Base-by-base conservation (phyloP, 1,284 basidiomycete genomes). In the Cronartium ribicola region DNA sequence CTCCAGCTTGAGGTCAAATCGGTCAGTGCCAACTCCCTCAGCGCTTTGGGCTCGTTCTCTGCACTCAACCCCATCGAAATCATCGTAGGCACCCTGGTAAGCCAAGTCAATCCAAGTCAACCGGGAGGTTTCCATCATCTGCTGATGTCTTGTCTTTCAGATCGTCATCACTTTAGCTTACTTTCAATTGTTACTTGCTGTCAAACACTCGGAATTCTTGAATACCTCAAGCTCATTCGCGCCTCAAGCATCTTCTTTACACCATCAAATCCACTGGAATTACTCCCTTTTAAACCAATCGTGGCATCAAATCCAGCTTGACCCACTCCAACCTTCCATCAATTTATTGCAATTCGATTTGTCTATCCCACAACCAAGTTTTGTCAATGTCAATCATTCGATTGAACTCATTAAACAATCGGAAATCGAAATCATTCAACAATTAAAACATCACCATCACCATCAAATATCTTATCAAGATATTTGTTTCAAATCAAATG, bases 161-260 rank as follows among this genome's bases (percentile, higher is more conserved):
- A 78, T 81, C 67, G 62, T 81, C 37, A 79, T 80, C 73, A 81
- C 81, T 37, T 76, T 81, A 17, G 80, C 80, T 59, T 81, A 81
- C 77, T 81, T 81, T 70, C 79, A 80, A 75, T 77, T 81, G 8
- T 76, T 81, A 5, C 79, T 80, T 70, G 81, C 81, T 8, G 76
- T 81, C 66, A 79, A 80, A 8, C 79, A 80, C 72, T 80, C 79
- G 63, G 76, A 79, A 75, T 79, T 81, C 77, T 77, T 74, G 6
- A 57, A 74, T 39, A 46, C 62, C 37, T 51, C 63, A 10, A 55
- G 46, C 8, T 41, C 65, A 36, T 51, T 48, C 46, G 20, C 17
- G 10, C 14, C 44, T 40, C 65, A 37, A 36, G 2, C 22, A 51
- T 66, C 46, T 40, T 51, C n/a, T 17, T 37, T 13, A 29, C 36